phyloP scores from a whole-genome alignment of 2,329 filamentous ascomycete genomes.

The Alternaria triticina region DNA sequence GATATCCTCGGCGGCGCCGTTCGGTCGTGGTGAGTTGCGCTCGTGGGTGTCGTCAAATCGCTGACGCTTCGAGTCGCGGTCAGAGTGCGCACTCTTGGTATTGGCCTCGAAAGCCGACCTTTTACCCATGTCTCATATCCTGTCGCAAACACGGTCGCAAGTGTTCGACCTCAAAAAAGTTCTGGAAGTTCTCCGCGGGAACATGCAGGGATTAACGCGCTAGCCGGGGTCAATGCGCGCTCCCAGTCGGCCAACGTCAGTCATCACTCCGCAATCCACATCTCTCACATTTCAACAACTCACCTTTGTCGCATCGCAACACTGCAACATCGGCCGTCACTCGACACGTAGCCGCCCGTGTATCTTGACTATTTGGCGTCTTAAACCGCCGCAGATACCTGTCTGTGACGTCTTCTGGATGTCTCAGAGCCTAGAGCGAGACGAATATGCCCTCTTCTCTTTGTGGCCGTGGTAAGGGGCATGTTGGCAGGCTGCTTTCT shows the following conservation, averaged over 20 bases:
- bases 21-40: conserved; percentile 30
- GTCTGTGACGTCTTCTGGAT: neutral
- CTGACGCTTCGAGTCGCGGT: conserved; percentile 42
- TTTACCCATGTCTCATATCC: conserved; percentile 36
- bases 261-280: neutral
- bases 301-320: neutral
- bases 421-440: neutral
- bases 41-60: conserved; percentile 34
- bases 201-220: conserved; percentile 18
- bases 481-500: neutral
- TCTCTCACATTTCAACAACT: neutral
- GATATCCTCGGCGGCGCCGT: conserved; percentile 37
- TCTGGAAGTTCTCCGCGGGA: conserved; percentile 23
- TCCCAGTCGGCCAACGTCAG: conserved; percentile 7
- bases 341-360: neutral
- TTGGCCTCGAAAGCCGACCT: conserved; percentile 42
- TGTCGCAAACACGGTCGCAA: conserved; percentile 12
- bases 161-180: conserved; percentile 22
- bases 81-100: conserved; percentile 22
- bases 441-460: neutral
- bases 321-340: neutral
- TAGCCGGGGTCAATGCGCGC: conserved; percentile 9
- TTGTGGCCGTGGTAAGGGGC: neutral
- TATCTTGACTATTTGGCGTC: neutral
- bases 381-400: neutral